phyloP scores from a whole-genome alignment of 768 basidiomycete species.

The Boletus bicolor region DNA sequence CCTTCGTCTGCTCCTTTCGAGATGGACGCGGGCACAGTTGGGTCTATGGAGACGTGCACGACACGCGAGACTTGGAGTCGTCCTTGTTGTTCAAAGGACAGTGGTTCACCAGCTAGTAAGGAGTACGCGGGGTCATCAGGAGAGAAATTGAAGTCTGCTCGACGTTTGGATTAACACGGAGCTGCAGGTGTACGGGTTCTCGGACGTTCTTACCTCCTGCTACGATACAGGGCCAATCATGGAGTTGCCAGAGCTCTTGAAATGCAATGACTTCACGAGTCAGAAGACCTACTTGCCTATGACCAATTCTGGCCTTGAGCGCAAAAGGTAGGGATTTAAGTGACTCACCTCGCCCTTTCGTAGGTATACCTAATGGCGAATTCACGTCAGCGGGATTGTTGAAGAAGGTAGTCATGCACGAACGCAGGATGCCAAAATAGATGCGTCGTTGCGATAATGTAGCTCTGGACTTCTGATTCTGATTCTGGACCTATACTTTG shows the following conservation, averaged over 20 bases:
- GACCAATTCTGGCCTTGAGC: not conserved
- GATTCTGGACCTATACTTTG: slow-evolving; percentile 36
- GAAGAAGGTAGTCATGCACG: slow-evolving; percentile 19
- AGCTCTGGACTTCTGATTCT: slow-evolving; percentile 39
- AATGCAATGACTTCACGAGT: slow-evolving; percentile 61
- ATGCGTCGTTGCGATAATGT: slow-evolving; percentile 86
- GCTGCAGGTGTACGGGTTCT: not conserved
- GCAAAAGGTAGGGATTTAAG: not conserved
- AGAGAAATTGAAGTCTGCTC: slow-evolving; percentile 83
- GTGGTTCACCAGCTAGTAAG: slow-evolving; percentile 58
- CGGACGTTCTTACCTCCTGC: slow-evolving; percentile 63
- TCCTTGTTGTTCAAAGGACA: slow-evolving; percentile 54
- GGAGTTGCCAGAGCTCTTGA: slow-evolving; percentile 40
- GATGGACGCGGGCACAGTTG: slow-evolving; percentile 39
- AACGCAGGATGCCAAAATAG: slow-evolving; percentile 94
- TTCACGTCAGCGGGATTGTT: not conserved
- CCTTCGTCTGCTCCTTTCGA: slow-evolving; percentile 31
- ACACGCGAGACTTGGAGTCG: slow-evolving; percentile 61
- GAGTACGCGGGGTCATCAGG: slow-evolving; percentile 84
- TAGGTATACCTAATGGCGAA: slow-evolving; percentile 48
- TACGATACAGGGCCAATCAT: slow-evolving; percentile 75
- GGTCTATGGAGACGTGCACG: slow-evolving; percentile 68
- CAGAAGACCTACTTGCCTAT: slow-evolving; percentile 76
- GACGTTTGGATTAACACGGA: slow-evolving; percentile 1
- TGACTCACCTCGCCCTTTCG: slow-evolving; percentile 70